Base-by-base conservation (phyloP, 2,329 filamentous ascomycete species). In the Aureobasidium mangrovei region DNA sequence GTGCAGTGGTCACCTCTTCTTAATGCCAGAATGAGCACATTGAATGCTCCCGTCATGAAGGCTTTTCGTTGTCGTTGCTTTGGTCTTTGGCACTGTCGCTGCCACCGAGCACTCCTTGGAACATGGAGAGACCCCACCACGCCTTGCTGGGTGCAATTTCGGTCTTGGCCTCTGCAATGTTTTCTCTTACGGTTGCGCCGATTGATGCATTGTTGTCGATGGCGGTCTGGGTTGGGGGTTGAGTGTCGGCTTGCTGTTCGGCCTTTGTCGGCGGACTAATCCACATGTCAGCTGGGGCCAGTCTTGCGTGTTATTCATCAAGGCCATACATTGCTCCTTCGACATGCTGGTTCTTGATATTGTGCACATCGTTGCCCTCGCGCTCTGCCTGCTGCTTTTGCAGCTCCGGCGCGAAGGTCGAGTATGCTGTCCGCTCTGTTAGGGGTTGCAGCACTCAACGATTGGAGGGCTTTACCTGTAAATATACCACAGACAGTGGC, bases 401-500 rank as follows among this genome's bases (percentile, higher is more conserved):
- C 1, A 67, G 53, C 32, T 62, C 65, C 31, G 65, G 65, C 49
- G 63, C 62, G 7, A 65, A 59, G 5, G 64, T 61, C 4, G 60
- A 59, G 45, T 65, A 64, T 36, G 63, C 64, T 65, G 43, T 18
- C 24, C 9, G 29, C n/a, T 26, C 10, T n/a, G 6, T 31, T 8
- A 44, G 27, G 32, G 24, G 27, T 26, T 32, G 54, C 18, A 57
- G 51, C 29, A n/a, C 32, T 38, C 32, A 28, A 8, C 7, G 33
- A 32, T 31, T 7, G 8, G 52, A 27, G 8, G 18, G 28, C 4
- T n/a, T n/a, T 48, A 60, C 61, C 60, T 1, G 60, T 62, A 27
- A 56, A 53, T 4, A 62, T 49, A 45, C 61, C 61, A 49, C 58
- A 60, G 24, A 56, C 39, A 10, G 55, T 58, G 10, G 58, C 57